A percentile compares a stretch with the other conserved stretches of the same genome.
phyloP scores from a whole-genome alignment of 2,329 filamentous ascomycete species.

The Elsinoe batatas region DNA sequence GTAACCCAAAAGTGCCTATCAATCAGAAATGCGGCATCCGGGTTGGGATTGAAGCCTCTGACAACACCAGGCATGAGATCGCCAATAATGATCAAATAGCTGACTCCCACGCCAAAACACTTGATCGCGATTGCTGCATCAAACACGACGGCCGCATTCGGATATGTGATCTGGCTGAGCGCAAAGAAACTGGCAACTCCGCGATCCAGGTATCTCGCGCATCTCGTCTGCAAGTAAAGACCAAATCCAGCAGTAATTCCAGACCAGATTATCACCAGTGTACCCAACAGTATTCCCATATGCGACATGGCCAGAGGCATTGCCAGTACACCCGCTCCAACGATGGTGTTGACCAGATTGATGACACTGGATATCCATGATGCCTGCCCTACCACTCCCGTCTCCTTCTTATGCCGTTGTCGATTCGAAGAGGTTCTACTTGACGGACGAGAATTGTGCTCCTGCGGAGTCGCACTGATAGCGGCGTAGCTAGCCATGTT shows the following conservation, averaged over 20 bases:
- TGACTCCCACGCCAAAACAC: slow-evolving; percentile 94
- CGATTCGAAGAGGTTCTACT: slow-evolving; percentile 36
- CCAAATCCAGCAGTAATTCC: slow-evolving; percentile 83
- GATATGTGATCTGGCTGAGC: slow-evolving; percentile 93
- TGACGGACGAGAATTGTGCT: slow-evolving; percentile 32
- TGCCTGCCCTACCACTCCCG: slow-evolving; percentile 61
- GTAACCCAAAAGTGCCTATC: slow-evolving; percentile 97
- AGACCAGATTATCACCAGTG: slow-evolving; percentile 81
- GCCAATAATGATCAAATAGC: slow-evolving; percentile 96
- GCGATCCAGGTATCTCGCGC: slow-evolving; percentile 83
- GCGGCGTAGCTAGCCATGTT: slow-evolving; percentile 40
- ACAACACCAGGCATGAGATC: slow-evolving; percentile 96
- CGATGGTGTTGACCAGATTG: slow-evolving; percentile 93
- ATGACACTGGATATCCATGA: slow-evolving; percentile 85
- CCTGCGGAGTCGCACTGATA: slow-evolving; percentile 31
- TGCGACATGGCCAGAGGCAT: slow-evolving; percentile 94
- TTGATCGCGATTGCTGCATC: slow-evolving; percentile 94
- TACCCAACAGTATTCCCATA: slow-evolving; percentile 83
- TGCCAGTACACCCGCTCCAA: slow-evolving; percentile 87
- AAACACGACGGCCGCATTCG: slow-evolving; percentile 89
- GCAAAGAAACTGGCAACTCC: slow-evolving; percentile 89
- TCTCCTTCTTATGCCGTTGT: slow-evolving; percentile 59
- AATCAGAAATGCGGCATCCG: slow-evolving; percentile 61
- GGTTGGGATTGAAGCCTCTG: slow-evolving; percentile 58
- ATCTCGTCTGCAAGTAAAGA: slow-evolving; percentile 86